Conservation (phyloP, 768 basidiomycete genomes). For the Tremella fuciformis region DNA sequence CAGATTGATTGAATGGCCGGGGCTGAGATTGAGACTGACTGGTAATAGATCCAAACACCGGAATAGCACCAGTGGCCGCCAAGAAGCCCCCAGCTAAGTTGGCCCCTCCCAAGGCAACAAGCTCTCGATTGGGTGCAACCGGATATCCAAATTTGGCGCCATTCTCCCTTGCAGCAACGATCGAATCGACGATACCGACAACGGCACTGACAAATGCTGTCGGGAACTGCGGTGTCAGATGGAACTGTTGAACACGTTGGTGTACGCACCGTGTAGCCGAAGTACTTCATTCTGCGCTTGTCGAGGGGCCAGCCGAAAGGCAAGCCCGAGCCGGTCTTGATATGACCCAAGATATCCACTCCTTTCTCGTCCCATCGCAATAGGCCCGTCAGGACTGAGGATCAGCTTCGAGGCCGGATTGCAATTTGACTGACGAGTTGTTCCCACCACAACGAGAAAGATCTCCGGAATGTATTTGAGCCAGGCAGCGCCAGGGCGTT, state of each 20-base stretch:
- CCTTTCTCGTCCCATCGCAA: conserved; percentile 74
- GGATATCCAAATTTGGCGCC: conserved; percentile 78
- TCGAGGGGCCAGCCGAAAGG: conserved; percentile 71
- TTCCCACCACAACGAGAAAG: conserved; percentile 74
- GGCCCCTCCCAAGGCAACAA: conserved; percentile 84
- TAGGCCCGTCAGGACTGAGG: conserved; percentile 65
- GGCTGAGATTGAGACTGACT: conserved; percentile 54
- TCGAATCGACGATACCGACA: conserved; percentile 88
- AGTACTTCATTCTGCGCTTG: conserved; percentile 61
- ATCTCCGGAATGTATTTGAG: conserved; percentile 87
- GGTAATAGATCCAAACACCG: conserved; percentile 90
- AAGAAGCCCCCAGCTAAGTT: conserved; percentile 77
- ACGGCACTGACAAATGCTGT: conserved; percentile 68
- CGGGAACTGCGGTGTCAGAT: conserved; percentile 36
- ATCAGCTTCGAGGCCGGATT: background rate
- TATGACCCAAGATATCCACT: conserved; percentile 76
- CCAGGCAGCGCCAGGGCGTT: conserved; percentile 59
- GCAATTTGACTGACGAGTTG: conserved; percentile 61
- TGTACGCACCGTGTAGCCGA: conserved; percentile 61
- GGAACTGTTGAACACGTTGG: no score
- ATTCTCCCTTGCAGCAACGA: conserved; percentile 93
- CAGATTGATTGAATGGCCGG: background rate
- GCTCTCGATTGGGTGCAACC: conserved; percentile 88
- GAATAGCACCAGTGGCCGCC: conserved; percentile 70
- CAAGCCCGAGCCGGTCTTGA: conserved; percentile 60